These are phyloP conservation scores for Hanseniaspora uvarum DNA, from an alignment of 1,139 yeast genomes.

Conservation along the genomic window DNA sequence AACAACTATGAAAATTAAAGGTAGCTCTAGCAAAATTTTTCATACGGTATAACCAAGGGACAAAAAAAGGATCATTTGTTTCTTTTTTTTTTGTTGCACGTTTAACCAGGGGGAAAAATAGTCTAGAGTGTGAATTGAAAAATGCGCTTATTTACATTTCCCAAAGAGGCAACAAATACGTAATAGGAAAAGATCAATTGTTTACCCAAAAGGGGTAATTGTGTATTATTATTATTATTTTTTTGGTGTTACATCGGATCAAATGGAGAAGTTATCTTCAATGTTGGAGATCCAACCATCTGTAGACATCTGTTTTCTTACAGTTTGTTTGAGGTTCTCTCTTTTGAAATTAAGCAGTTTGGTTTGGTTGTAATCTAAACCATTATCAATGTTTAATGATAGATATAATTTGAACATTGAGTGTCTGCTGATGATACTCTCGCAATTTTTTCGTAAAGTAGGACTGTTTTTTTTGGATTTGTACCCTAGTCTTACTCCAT, in stretches of 20 bases:
- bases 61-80: neutral
- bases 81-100: no score
- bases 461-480: conserved; percentile 5
- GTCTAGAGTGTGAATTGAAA: neutral
- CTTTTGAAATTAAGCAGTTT: neutral
- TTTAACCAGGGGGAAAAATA: no score
- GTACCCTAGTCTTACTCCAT: conserved; percentile 11
- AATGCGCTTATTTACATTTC: neutral
- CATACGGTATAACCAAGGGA: neutral
- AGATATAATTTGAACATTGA: neutral
- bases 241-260: neutral
- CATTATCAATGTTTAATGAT: neutral
- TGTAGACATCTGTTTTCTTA: neutral
- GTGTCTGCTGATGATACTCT: conserved; percentile 3
- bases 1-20: neutral
- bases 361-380: neutral
- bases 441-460: conserved; percentile 7
- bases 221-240: neutral
- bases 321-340: neutral
- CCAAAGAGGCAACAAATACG: neutral
- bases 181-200: neutral
- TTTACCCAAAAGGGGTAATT: no score
- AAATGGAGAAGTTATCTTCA: neutral
- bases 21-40: neutral
- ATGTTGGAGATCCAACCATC: conserved; percentile 13